Base-by-base conservation (phyloP, 1,284 basidiomycete species). In the Apiotrichum laibachii region DNA sequence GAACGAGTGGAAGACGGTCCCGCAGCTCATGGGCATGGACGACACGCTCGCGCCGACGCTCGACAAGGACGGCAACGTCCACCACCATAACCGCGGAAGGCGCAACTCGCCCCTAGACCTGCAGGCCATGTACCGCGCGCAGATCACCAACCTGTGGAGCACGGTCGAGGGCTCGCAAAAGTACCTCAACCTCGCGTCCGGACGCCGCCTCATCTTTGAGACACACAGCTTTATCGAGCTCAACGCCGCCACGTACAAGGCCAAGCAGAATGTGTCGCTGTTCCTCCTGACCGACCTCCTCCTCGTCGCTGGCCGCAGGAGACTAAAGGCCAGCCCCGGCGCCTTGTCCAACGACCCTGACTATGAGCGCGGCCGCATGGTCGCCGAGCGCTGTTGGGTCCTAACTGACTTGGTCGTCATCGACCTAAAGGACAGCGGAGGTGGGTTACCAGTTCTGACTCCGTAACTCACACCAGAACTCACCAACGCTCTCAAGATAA, bases 151-250 rank as follows among this genome's bases (percentile, higher is more conserved):
- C 1, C 81, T 99, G 0, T 96, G 96, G 80, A 81, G 89, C 7
- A 88, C 88, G 53, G 90, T 99, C 64, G 92, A 97, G 72, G 95
- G 96, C n/a, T 92, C 93, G 0, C 88, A 93, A 65, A 97, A 97
- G 76, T 94, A 95, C 72, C 86, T 94, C 1, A 93, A 94, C 0
- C 87, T 90, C 9, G 88, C 87, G 0, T 87, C 92, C 0, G 94
- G 93, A 3, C 83, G 95, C 57, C 95, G 98, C 72, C 85, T 99
- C 56, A 86, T 98, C 31, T 83, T 86, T 18, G 94, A 98, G 76
- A 85, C 91, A 57, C 88, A 92, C 59, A 85, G 86, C 35, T 88
- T 97, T 54, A 83, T 88, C 62, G 86, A 90, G 60, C 82, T 99
- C 48, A 96, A 99, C 67, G 83, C 92, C 0, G 95, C 96, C 2